These are phyloP conservation scores for Metschnikowia chrysomelidarum DNA, from an alignment of 805 yeast species.

Conservation along the genomic window DNA sequence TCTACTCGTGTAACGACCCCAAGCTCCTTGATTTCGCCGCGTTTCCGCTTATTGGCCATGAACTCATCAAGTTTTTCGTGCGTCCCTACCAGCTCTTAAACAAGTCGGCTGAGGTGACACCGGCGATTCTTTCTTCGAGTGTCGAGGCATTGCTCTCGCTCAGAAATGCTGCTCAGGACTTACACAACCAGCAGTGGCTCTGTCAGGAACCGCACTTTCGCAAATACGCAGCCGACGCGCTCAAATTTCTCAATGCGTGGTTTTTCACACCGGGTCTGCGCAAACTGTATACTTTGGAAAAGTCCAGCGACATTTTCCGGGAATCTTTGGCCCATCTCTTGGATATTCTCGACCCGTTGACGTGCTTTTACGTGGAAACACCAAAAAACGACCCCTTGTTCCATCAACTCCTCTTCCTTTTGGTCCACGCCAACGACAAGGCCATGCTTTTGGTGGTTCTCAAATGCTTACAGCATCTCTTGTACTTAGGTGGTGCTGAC, in stretches of 20 bases:
- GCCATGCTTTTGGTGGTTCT: slow-evolving; percentile 64
- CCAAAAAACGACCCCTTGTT: slow-evolving; percentile 68
- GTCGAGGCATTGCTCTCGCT: slow-evolving; percentile 59
- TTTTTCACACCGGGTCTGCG: slow-evolving; percentile 15
- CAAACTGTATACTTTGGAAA: slow-evolving; percentile 19
- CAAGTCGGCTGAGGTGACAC: slow-evolving; percentile 14
- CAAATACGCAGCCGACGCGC: slow-evolving; percentile 42
- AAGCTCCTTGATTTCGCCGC: slow-evolving; percentile 47
- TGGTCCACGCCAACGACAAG: slow-evolving; percentile 61
- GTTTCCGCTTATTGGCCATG: slow-evolving; percentile 42
- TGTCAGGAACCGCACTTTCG: slow-evolving; percentile 53
- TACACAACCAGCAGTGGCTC: slow-evolving; percentile 74
- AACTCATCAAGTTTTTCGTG: slow-evolving; percentile 36
- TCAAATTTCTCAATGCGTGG: slow-evolving; percentile 40
- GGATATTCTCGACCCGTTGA: slow-evolving; percentile 81
- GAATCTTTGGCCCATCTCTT: slow-evolving; percentile 67
- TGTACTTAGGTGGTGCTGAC: slow-evolving; percentile 42
- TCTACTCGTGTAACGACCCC: slow-evolving; percentile 50
- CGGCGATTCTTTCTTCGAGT: slow-evolving; percentile 25
- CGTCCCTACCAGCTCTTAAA: slow-evolving; percentile 28
- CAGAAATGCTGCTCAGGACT: slow-evolving; percentile 81
- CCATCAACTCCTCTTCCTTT: slow-evolving; percentile 48
- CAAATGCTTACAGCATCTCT: slow-evolving; percentile 75
- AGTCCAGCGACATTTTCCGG: slow-evolving; percentile 35
- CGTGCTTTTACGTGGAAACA: slow-evolving; percentile 79